A percentile compares a stretch with the other conserved stretches of the same genome.
These are phyloP conservation scores for Xerocomellus amylosporus DNA, from an alignment of 768 basidiomycete species.

Conservation along the genomic window DNA sequence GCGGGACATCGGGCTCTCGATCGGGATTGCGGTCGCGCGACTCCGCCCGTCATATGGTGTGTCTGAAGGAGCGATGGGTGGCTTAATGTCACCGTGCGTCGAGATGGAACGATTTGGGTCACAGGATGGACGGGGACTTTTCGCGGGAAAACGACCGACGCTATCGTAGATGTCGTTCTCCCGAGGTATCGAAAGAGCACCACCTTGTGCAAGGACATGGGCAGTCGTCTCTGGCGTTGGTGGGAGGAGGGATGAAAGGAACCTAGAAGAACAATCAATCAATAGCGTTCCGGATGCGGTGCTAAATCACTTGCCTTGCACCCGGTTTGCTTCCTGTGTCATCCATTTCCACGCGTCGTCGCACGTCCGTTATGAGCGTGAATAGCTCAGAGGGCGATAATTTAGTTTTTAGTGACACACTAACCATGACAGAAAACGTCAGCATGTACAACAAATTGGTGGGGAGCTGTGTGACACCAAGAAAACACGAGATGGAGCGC, in stretches of 20 bases:
- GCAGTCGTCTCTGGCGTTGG: constrained; percentile 68
- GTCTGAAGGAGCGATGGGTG: not conserved
- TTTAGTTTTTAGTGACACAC: constrained; percentile 81
- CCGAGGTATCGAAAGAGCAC: constrained; percentile 28
- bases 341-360: constrained; percentile 73
- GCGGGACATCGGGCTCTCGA: constrained; percentile 11
- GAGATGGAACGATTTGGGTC: not conserved
- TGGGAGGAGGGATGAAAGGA: constrained; percentile 72
- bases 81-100: not conserved
- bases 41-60: constrained; percentile 5
- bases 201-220: constrained; percentile 67
- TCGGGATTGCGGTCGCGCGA: constrained; percentile 15
- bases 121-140: not conserved
- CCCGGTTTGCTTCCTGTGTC: constrained; percentile 35
- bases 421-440: constrained; percentile 29
- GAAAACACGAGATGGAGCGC: not conserved
- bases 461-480: not conserved
- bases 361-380: constrained; percentile 66
- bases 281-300: not conserved
- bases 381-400: constrained; percentile 69
- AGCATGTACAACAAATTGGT: constrained; percentile 1
- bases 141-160: not conserved
- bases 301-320: constrained; percentile 11
- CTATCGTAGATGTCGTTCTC: not conserved
- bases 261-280: constrained; percentile 30